phyloP scores from a whole-genome alignment of 2,329 filamentous ascomycete species.

The Aureobasidium mangrovei region DNA sequence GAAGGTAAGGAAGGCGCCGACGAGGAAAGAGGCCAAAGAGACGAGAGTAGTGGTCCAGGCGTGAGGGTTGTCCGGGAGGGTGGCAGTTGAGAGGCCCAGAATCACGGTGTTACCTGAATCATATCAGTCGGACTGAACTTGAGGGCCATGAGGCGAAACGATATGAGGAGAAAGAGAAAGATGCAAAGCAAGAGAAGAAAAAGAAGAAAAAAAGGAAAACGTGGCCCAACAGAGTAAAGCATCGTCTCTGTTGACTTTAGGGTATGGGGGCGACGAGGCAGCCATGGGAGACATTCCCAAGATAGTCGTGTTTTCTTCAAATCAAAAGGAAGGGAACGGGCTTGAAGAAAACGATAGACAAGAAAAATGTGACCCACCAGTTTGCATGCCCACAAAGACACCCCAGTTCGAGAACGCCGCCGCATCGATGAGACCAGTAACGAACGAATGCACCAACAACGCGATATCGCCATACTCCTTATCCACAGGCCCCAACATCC shows the following conservation, averaged over 20 bases:
- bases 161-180: too few relatives aligned
- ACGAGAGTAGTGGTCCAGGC: constrained; percentile 47
- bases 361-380: constrained; percentile 28
- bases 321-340: not conserved
- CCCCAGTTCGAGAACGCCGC: constrained; percentile 41
- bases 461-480: constrained; percentile 25
- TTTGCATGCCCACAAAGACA: constrained; percentile 46
- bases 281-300: too few relatives aligned
- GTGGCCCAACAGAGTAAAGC: not conserved
- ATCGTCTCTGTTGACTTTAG: too few relatives aligned
- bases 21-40: constrained; percentile 46
- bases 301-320: too few relatives aligned
- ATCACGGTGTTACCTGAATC: constrained; percentile 52
- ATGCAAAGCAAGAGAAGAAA: too few relatives aligned
- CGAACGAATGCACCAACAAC: constrained; percentile 36
- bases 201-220: too few relatives aligned
- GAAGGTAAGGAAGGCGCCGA: constrained; percentile 41
- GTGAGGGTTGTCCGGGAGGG: constrained; percentile 42
- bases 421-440: constrained; percentile 41
- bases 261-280: too few relatives aligned
- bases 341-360: not conserved
- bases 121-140: too few relatives aligned
- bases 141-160: too few relatives aligned
- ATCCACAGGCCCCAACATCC: constrained; percentile 23
- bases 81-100: constrained; percentile 49